These are phyloP conservation scores for Gynochthodes officinalis DNA, from an alignment of 257 asterid species.

Conservation along the genomic window DNA sequence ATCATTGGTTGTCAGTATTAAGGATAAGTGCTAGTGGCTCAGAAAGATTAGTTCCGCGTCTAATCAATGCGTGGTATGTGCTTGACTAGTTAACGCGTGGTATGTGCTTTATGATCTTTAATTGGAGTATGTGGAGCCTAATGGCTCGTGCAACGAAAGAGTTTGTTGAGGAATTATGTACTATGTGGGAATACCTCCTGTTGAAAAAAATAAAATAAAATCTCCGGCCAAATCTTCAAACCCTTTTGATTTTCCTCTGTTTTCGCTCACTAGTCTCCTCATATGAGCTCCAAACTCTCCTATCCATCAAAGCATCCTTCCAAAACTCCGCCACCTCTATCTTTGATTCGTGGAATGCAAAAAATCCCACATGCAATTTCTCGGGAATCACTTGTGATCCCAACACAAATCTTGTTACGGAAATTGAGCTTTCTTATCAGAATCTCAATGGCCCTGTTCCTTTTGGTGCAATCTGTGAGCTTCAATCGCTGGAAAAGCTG, in stretches of 20 bases:
- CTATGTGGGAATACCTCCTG: too few relatives aligned
- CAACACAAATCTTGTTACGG: constrained; percentile 36
- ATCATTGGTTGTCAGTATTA: too few relatives aligned
- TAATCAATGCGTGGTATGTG: too few relatives aligned
- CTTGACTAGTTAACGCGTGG: too few relatives aligned
- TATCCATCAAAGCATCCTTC: constrained; percentile 55
- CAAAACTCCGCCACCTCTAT: constrained; percentile 29
- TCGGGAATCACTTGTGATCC: constrained; percentile 61
- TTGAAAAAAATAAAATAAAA: too few relatives aligned
- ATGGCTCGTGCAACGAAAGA: too few relatives aligned
- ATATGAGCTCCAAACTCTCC: constrained; percentile 57
- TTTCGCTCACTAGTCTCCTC: constrained; percentile 41
- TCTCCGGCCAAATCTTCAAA: constrained; percentile 24
- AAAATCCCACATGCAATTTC: constrained; percentile 36
- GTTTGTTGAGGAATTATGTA: too few relatives aligned
- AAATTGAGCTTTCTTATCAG: constrained; percentile 56
- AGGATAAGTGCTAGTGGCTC: too few relatives aligned
- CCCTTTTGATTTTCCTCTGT: constrained; percentile 23
- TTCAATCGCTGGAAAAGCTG: constrained; percentile 54
- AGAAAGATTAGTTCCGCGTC: too few relatives aligned
- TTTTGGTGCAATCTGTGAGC: constrained; percentile 43
- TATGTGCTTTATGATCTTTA: too few relatives aligned
- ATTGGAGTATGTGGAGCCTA: too few relatives aligned
- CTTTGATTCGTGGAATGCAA: constrained; percentile 59
- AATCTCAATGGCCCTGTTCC: constrained; percentile 52